These are phyloP conservation scores for Lactifluus pinguis DNA, from an alignment of 768 basidiomycete species.

Conservation along the genomic window DNA sequence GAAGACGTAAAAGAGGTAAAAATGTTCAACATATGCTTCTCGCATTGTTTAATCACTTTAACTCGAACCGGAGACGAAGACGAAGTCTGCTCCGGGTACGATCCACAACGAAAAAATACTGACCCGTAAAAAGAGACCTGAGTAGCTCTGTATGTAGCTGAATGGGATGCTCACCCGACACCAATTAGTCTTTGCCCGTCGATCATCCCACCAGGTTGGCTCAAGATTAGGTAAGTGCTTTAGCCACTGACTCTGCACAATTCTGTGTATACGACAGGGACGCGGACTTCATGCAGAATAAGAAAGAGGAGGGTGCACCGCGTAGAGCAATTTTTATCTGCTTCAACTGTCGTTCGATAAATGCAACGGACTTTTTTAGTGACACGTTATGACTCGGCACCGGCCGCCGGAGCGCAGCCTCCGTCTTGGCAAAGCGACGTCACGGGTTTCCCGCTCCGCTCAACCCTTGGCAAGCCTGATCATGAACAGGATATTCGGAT, in stretches of 20 bases:
- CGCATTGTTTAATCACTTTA: background rate
- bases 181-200: background rate
- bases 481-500: constrained; percentile 85
- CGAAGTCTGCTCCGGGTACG: background rate
- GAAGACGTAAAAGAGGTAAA: constrained; percentile 12
- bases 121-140: background rate
- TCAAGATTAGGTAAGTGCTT: constrained; percentile 3
- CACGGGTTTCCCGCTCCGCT: background rate
- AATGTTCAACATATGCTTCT: background rate
- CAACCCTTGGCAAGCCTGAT: background rate
- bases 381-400: background rate
- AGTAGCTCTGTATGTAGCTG: background rate
- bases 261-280: background rate
- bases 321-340: background rate
- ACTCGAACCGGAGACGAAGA: background rate
- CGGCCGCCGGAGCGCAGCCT: background rate
- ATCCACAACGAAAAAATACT: background rate
- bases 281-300: background rate
- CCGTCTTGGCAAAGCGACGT: background rate
- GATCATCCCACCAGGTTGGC: background rate
- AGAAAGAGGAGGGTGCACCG: background rate
- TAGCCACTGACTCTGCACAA: too few species aligned
- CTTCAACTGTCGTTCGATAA: background rate
- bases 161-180: background rate
- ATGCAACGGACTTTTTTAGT: background rate